Percentiles rank a stretch among this genome's conserved stretches.
phyloP scores from a whole-genome alignment of 805 yeast genomes.

The Komagataella pseudopastoris region DNA sequence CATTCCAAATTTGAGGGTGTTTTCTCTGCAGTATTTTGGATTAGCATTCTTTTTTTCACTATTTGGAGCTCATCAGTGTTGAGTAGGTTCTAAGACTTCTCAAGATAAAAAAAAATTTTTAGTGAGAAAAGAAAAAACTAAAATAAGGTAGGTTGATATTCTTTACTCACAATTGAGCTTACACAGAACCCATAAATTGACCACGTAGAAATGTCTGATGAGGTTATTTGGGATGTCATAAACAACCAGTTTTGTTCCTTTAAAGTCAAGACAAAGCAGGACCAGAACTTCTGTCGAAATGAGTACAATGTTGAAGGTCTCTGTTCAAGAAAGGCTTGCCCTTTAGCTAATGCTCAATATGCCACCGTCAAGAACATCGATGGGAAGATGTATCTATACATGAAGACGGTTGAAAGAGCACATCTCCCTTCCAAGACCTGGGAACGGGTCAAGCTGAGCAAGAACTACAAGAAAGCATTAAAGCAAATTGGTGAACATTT shows the following conservation, averaged over 20 bases:
- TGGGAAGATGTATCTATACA: conserved; percentile 73
- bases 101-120: not conserved
- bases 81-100: not conserved
- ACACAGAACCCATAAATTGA: not conserved
- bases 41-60: not conserved
- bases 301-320: conserved; percentile 94
- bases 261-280: conserved; percentile 79
- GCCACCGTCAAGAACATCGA: conserved; percentile 77
- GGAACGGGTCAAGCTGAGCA: conserved; percentile 87
- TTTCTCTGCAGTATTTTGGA: too few species aligned
- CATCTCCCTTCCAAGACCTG: conserved; percentile 89
- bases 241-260: conserved; percentile 93
- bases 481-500: conserved; percentile 80
- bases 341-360: conserved; percentile 85
- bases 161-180: not conserved
- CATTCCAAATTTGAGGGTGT: too few species aligned
- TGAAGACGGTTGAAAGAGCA: conserved; percentile 96
- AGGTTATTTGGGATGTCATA: conserved; percentile 95
- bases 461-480: conserved; percentile 80
- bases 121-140: not conserved
- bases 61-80: not conserved
- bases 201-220: not conserved
- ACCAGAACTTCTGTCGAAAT: conserved; percentile 87
- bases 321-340: conserved; percentile 89
- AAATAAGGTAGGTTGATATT: not conserved